phyloP scores from a whole-genome alignment of 2,329 filamentous ascomycete genomes.

The Orbilia blumenaviensis region DNA sequence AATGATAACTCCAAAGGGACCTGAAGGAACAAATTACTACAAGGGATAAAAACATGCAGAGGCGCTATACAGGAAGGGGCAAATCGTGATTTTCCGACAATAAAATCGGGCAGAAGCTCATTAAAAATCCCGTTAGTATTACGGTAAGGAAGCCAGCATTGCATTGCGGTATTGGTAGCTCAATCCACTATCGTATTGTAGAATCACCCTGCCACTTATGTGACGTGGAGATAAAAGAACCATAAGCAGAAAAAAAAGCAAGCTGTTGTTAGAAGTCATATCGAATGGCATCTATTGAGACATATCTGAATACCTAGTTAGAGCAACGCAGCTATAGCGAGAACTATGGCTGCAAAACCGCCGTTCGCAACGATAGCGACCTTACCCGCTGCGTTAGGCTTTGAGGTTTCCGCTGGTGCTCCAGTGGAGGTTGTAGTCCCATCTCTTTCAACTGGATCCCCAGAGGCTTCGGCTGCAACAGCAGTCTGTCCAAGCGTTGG shows the following conservation, averaged over 20 bases:
- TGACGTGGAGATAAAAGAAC: too few species aligned
- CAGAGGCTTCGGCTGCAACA: slow-evolving; percentile 17
- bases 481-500: slow-evolving; percentile 72
- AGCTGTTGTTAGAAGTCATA: slow-evolving; percentile 18
- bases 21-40: not conserved
- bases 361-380: slow-evolving; percentile 12
- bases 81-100: too few species aligned
- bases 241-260: not conserved
- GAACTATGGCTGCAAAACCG: not conserved
- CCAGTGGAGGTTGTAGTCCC: slow-evolving; percentile 45
- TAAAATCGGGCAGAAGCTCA: too few species aligned
- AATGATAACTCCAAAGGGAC: slow-evolving; percentile 8
- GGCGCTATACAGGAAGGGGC: too few species aligned
- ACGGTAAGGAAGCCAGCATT: too few species aligned
- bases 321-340: slow-evolving; percentile 29
- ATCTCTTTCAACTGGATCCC: slow-evolving; percentile 16
- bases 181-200: too few species aligned
- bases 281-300: not conserved
- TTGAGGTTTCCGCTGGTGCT: slow-evolving; percentile 12
- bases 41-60: not conserved
- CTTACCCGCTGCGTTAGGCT: slow-evolving; percentile 22
- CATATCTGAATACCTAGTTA: not conserved
- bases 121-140: too few species aligned
- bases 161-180: too few species aligned
- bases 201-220: too few species aligned